Evolutionary conservation across 176 grass and related monocot species (phyloP).

Genomic region (Carex littledalei): DNA sequence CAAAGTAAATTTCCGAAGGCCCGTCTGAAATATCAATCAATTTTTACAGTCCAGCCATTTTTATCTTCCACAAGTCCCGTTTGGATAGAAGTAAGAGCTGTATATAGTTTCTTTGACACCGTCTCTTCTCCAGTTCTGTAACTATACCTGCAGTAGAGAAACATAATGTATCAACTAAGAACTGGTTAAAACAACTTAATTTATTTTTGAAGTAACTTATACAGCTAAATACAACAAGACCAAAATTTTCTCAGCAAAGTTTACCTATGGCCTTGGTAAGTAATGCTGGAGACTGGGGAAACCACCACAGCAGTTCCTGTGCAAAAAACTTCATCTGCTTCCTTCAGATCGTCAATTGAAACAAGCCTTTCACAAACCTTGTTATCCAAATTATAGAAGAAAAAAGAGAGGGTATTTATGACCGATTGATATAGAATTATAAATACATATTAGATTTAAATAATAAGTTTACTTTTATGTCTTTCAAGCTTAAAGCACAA

Average conservation of each 20-base stretch:
- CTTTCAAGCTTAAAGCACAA: not conserved
- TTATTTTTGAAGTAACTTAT: not conserved
- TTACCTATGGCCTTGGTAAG: conserved; percentile 58
- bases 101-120: conserved; percentile 50
- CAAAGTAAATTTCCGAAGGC: not conserved
- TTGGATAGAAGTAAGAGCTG: conserved; percentile 58
- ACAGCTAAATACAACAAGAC: not conserved
- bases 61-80: conserved; percentile 65
- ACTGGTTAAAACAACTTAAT: not conserved
- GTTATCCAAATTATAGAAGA: not conserved
- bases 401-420: not conserved
- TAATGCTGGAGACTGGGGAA: conserved; percentile 54
- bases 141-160: conserved; percentile 33
- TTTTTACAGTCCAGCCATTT: conserved; percentile 61
- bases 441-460: not conserved
- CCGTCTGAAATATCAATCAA: conserved; percentile 29
- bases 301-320: conserved; percentile 89
- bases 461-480: not conserved
- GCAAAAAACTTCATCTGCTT: conserved; percentile 88
- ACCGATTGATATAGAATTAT: not conserved
- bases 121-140: conserved; percentile 62
- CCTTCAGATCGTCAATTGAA: conserved; percentile 50
- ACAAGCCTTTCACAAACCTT: conserved; percentile 74
- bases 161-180: not conserved
- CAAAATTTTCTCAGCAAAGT: not conserved